Base-by-base conservation (phyloP, 768 basidiomycete genomes). In the Suillus spraguei region DNA sequence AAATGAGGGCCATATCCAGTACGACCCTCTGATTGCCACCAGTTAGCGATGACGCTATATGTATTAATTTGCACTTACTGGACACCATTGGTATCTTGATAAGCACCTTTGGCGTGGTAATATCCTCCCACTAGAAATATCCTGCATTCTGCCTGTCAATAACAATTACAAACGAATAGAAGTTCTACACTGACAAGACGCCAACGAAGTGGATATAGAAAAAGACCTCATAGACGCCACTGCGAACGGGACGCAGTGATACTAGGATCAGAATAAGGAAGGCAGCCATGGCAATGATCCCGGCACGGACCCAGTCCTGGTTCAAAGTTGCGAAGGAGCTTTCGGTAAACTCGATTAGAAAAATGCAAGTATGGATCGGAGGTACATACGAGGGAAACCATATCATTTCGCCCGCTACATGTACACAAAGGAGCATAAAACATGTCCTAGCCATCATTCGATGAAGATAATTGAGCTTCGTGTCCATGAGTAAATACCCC, bases 161-260 rank as follows among this genome's bases (percentile, higher is more conserved):
- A 36, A 32, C 0, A 60, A 22, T 16, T 4, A 11, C 9, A 24
- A 33, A 2, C 0, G 1, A 0, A 41, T 1, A 8, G 5, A 6
- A 5, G 11, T 24, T 38, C 17, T n/a, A 17, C 17, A 63, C 82
- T 69, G 63, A 83, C 82, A 79, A 52, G 10, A 80, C 77, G 28
- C 80, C 65, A 4, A 80, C 7, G 60, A 83, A 79, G 68, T 89
- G 87, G 0, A 73, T 44, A 32, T 81, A 69, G 36, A 85, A 74
- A 75, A 89, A 89, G 5, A 81, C 4, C 67, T 88, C 86, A 60
- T 87, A 88, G 3, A 66, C 69, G 6, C 69, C 74, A 5, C 75
- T 70, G 9, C 87, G 81, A 22, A 87, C 66, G 1, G 79, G 80
- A 17, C 83, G 81, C 13, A 87, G 61, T 8, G 85, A 82, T 22